Percentiles rank a stretch among this genome's conserved stretches.
These are phyloP conservation scores for Tephrocybe sp. DNA, from an alignment of 768 basidiomycete species.

Conservation along the genomic window DNA sequence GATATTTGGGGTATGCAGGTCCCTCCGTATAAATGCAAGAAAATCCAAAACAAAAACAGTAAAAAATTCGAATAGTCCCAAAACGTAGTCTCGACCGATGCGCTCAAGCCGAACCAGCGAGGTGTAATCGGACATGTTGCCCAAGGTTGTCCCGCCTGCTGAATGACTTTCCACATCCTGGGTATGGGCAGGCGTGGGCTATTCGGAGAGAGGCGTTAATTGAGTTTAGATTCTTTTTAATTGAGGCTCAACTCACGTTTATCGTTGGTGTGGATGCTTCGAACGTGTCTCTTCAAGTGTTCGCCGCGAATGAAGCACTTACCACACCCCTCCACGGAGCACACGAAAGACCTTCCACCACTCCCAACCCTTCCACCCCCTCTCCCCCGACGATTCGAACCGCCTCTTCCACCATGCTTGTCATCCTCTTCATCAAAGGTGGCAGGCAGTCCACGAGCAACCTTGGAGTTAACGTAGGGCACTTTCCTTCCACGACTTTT, in stretches of 20 bases:
- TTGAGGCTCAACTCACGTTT: conserved; percentile 63
- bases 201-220: conserved; percentile 23
- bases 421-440: conserved; percentile 13
- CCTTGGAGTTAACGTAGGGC: conserved; percentile 44
- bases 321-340: conserved; percentile 79
- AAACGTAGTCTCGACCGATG: neutral
- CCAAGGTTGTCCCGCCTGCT: conserved; percentile 75
- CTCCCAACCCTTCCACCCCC: conserved; percentile 35
- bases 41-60: neutral
- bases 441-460: conserved; percentile 6
- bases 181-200: conserved; percentile 61
- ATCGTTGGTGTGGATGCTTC: conserved; percentile 89
- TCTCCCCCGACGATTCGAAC: conserved; percentile 18
- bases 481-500: conserved; percentile 68
- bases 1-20: neutral
- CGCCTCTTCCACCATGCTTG: conserved; percentile 6
- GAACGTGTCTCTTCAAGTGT: conserved; percentile 85
- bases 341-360: conserved; percentile 58
- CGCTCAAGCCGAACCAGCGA: conserved; percentile 18
- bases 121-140: conserved; percentile 70
- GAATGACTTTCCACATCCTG: conserved; percentile 67
- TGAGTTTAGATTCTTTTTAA: neutral
- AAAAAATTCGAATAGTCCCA: neutral
- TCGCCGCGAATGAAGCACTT: conserved; percentile 88
- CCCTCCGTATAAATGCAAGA: neutral